Evolutionary conservation across 1,284 basidiomycete genomes (phyloP).

Genomic region (Ustilago loliicola): DNA sequence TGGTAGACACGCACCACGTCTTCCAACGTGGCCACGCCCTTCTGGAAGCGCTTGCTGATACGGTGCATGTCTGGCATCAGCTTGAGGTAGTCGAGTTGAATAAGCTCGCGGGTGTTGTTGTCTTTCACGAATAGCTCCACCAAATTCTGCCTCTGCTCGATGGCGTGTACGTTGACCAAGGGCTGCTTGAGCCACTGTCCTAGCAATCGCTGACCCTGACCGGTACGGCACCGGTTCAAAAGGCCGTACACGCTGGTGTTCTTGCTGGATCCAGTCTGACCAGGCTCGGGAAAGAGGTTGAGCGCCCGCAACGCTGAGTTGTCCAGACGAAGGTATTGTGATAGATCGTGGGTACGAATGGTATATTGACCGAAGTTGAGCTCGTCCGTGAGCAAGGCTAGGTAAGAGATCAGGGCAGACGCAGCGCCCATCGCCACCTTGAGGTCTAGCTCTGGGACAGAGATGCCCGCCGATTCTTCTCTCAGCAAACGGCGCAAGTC

Average conservation of each 20-base stretch:
- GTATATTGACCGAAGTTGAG: conserved; percentile 85
- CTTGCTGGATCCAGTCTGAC: conserved; percentile 50
- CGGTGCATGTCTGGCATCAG: conserved; percentile 94
- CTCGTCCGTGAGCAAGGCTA: conserved; percentile 84
- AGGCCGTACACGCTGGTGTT: conserved; percentile 82
- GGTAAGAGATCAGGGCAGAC: conserved; percentile 85
- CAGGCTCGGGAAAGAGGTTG: conserved; percentile 81
- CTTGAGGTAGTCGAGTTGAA: conserved; percentile 88
- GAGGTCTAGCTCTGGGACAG: conserved; percentile 78
- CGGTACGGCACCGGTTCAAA: conserved; percentile 95
- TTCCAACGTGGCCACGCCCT: conserved; percentile 85
- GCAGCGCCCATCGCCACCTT: conserved; percentile 84
- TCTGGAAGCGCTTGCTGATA: conserved; percentile 92
- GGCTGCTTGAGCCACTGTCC: conserved; percentile 98
- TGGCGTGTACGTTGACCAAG: conserved; percentile 91
- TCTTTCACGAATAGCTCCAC: conserved; percentile 90
- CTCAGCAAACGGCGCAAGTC: conserved; percentile 82
- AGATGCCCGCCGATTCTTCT: conserved; percentile 71
- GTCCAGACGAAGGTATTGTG: conserved; percentile 95
- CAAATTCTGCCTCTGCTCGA: conserved; percentile 74
- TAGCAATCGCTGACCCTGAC: conserved; percentile 90
- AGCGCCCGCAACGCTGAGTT: conserved; percentile 92
- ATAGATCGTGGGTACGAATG: conserved; percentile 88
- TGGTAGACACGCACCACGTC: conserved; percentile 98
- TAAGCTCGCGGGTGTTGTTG: conserved; percentile 77